Base-by-base conservation (phyloP, 2,329 filamentous ascomycete genomes). In the Penicillium olsonii region DNA sequence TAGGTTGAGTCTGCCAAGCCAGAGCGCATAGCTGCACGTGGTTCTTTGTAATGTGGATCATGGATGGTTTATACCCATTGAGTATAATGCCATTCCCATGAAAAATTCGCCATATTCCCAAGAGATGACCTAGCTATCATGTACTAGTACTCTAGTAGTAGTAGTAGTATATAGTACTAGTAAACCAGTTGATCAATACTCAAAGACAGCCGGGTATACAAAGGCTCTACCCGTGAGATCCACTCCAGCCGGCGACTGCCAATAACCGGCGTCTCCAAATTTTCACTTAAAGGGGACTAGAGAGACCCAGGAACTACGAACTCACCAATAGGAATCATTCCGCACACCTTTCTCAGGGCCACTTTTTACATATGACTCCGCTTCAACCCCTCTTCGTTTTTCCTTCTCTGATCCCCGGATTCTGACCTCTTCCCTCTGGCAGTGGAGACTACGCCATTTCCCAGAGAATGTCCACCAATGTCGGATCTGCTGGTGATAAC, bases 391-490 rank as follows among this genome's bases (percentile, higher is more conserved):
- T 50, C 50, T 45, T 46, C 38, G 20, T 31, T 43, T 22, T 24
- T 2, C 14, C 11, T 19, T 29, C 24, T 42, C 42, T 35, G 24
- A 33, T 29, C 19, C 19, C 19, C 40, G 8, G 17, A 35, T 26
- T 22, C 20, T 14, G 14, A 31, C 40, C 18, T 26, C 12, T 19
- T 33, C 11, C n/a, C 17, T 20, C 22, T 26, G 37, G 39, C 37
- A 20, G 39, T 20, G 15, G 22, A n/a, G 31, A 41, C 38, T 53
- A 4, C 4, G 37, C 22, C 26, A 10, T 38, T 37, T 44, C 34
- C 39, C 43, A 45, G 59, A 64, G 53, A 48, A 67, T 65, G 64
- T 53, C 56, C 40, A 61, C 54, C 41, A 58, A 57, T 43, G 29
- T 53, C 38, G 49, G 50, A 35, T 38, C 50, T 38, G 42, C 45